Conservation (phyloP, 306 rosid species). For the Fragaria iinumae region DNA sequence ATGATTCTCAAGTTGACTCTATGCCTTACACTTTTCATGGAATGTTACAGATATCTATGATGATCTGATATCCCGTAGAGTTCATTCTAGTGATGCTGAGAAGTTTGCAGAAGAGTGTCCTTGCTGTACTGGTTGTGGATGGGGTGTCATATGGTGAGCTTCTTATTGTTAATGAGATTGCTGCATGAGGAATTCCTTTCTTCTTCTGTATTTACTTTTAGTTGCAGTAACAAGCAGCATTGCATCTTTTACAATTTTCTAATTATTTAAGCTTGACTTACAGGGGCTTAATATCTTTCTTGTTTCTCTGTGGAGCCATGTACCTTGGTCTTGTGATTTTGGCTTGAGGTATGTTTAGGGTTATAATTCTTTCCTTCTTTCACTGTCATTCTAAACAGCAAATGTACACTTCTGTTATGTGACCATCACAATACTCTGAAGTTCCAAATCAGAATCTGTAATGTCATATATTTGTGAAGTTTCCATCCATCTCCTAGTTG, state of each 20-base stretch:
- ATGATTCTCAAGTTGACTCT: not conserved
- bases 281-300: conserved; percentile 60
- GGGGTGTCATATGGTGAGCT: conserved; percentile 71
- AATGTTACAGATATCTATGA: conserved; percentile 59
- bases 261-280: conserved; percentile 15
- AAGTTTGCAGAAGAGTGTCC: conserved; percentile 70
- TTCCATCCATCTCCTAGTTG: not conserved
- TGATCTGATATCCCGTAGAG: conserved; percentile 67
- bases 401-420: not conserved
- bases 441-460: not conserved
- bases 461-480: not conserved
- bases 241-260: not conserved
- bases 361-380: not conserved
- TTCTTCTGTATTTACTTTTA: not conserved
- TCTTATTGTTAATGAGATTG: conserved; percentile 12
- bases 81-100: conserved; percentile 67
- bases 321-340: conserved; percentile 60
- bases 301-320: conserved; percentile 58
- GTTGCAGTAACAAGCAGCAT: not conserved
- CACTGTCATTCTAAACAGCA: not conserved
- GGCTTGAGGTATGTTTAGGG: conserved; percentile 39
- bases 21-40: not conserved
- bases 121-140: conserved; percentile 66
- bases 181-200: not conserved
- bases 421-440: not conserved